Percentiles rank a stretch among this genome's conserved stretches.
These are phyloP conservation scores for Cenchrus americanus DNA, from an alignment of 176 grass and related monocot species.

Conservation along the genomic window DNA sequence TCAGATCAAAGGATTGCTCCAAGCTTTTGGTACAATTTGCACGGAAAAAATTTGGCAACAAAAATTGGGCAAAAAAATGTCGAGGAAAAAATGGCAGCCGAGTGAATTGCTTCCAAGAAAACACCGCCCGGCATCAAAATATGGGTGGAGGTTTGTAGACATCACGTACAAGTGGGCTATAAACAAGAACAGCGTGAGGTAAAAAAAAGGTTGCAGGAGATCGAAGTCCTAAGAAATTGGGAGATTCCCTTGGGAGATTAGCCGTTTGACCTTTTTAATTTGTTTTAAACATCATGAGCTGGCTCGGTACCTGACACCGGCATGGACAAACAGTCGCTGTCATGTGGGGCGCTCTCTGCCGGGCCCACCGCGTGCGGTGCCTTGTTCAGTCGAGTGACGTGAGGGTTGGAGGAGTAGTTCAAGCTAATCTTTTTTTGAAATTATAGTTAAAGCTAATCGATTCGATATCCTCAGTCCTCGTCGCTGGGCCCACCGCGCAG, in stretches of 20 bases:
- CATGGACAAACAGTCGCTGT: not conserved
- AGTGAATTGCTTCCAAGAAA: constrained; percentile 22
- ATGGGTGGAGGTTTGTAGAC: constrained; percentile 7
- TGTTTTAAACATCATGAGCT: not conserved
- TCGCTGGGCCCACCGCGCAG: not conserved
- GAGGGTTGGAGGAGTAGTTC: not conserved
- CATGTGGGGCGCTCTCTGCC: not conserved
- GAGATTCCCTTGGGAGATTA: constrained; percentile 35
- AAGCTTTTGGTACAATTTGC: not conserved
- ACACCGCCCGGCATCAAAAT: not conserved
- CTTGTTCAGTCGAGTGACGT: not conserved
- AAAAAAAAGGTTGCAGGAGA: not conserved
- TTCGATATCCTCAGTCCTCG: not conserved
- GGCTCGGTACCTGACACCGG: not conserved
- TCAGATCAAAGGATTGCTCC: constrained; percentile 20
- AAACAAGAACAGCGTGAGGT: constrained; percentile 1
- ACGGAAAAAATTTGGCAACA: not conserved
- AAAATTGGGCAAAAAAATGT: not conserved
- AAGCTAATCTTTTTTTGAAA: not conserved
- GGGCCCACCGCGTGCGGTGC: not conserved
- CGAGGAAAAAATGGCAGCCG: not conserved
- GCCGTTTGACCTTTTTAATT: constrained; percentile 36
- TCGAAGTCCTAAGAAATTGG: constrained; percentile 35
- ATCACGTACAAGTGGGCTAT: not conserved
- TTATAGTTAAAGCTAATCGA: not conserved